phyloP scores from a whole-genome alignment of 345 rosid genomes.

The Moricandia arvensis region DNA sequence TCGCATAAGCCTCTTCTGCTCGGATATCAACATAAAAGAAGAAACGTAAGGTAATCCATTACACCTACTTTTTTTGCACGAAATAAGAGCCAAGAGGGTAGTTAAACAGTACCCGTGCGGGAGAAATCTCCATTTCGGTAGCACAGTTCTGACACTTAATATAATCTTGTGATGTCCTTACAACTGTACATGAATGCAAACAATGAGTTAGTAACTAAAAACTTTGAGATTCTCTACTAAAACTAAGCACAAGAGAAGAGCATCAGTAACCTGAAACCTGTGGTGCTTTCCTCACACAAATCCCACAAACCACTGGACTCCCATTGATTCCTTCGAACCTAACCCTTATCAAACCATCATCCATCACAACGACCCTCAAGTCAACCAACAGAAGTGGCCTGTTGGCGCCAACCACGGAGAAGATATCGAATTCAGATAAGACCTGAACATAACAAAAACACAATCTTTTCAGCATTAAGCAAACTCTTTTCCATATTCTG shows the following conservation, averaged over 20 bases:
- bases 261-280: conserved; percentile 46
- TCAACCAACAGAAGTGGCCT: conserved; percentile 76
- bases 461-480: background rate
- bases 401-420: conserved; percentile 77
- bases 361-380: conserved; percentile 61
- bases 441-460: conserved; percentile 51
- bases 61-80: background rate
- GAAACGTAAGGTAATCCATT: background rate
- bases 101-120: conserved; percentile 54
- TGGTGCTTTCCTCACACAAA: conserved; percentile 78
- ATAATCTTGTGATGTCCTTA: conserved; percentile 48
- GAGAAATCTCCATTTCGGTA: conserved; percentile 70
- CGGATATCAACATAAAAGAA: conserved; percentile 18
- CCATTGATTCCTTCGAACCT: conserved; percentile 78
- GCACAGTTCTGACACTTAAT: conserved; percentile 72
- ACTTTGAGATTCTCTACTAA: background rate
- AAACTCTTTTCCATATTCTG: too few relatives aligned
- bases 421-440: conserved; percentile 79
- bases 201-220: conserved; percentile 4
- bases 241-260: conserved; percentile 12
- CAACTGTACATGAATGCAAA: conserved; percentile 43
- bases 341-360: conserved; percentile 54
- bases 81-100: conserved; percentile 17
- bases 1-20: conserved; percentile 78
- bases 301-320: conserved; percentile 75